phyloP scores from a whole-genome alignment of 2,329 filamentous ascomycete genomes.

The Geoglossum cookeanum region DNA sequence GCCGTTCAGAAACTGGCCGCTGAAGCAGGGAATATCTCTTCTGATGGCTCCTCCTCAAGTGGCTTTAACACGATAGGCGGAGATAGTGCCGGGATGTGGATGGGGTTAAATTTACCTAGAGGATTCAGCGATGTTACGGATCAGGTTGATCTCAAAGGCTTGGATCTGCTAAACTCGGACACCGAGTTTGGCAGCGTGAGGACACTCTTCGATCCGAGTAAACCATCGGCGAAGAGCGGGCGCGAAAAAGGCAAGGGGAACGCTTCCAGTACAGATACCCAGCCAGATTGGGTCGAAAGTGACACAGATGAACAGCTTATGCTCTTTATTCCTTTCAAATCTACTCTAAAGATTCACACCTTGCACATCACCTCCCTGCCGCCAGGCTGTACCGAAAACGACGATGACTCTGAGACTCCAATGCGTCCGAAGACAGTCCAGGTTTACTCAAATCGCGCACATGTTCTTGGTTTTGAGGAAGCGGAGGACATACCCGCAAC shows the following conservation, averaged over 20 bases:
- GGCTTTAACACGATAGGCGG: constrained; percentile 2
- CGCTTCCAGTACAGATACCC: constrained; percentile 28
- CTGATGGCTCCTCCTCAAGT: constrained; percentile 9
- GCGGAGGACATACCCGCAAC: constrained; percentile 70
- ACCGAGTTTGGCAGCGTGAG: constrained; percentile 54
- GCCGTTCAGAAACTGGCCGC: constrained; percentile 51
- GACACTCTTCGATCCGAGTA: constrained; percentile 49
- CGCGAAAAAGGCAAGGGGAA: constrained; percentile 34
- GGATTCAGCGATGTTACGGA: constrained; percentile 72
- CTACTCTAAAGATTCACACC: constrained; percentile 75
- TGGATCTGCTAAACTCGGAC: constrained; percentile 79
- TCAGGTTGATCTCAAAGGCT: constrained; percentile 56
- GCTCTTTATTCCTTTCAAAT: constrained; percentile 78
- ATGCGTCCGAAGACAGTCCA: constrained; percentile 70
- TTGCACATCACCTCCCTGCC: constrained; percentile 69
- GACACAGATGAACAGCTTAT: constrained; percentile 95
- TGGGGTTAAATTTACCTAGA: constrained; percentile 53
- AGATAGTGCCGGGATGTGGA: constrained; percentile 36
- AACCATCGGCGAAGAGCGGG: constrained; percentile 40
- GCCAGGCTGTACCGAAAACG: constrained; percentile 27
- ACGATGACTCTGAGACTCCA: constrained; percentile 53
- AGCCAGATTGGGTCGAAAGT: constrained; percentile 70
- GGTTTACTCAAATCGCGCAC: constrained; percentile 71
- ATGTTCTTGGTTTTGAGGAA: constrained; percentile 88
- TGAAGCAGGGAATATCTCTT: constrained; percentile 30